These are phyloP conservation scores for Scutellaria baicalensis DNA, from an alignment of 257 asterid genomes.

Conservation along the genomic window DNA sequence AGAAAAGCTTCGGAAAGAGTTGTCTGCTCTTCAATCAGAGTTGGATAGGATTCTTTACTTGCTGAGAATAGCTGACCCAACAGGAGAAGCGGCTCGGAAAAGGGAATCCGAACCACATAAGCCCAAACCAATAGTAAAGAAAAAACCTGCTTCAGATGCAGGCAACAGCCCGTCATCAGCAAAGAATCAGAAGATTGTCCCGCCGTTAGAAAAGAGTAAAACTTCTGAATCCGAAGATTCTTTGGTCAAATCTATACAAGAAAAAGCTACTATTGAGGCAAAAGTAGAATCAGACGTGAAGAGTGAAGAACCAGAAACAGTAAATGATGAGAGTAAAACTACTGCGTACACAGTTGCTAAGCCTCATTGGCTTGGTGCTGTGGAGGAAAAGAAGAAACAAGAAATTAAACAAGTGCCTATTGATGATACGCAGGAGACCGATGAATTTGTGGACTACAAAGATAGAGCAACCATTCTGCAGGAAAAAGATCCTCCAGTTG, in stretches of 20 bases:
- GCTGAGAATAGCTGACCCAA: slow-evolving; percentile 90
- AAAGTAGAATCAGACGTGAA: slow-evolving; percentile 35
- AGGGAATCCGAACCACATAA: slow-evolving; percentile 44
- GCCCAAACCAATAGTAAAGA: slow-evolving; percentile 18
- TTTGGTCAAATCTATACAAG: slow-evolving; percentile 19
- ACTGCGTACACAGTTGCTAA: slow-evolving; percentile 38
- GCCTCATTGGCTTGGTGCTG: slow-evolving; percentile 99
- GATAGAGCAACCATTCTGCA: slow-evolving; percentile 54
- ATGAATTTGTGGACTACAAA: slow-evolving; percentile 82
- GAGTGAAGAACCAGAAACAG: slow-evolving; percentile 23
- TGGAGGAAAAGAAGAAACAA: slow-evolving; percentile 41
- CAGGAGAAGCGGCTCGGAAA: slow-evolving; percentile 76
- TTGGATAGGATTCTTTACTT: slow-evolving; percentile 79
- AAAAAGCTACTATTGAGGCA: slow-evolving; percentile 18
- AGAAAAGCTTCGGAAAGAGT: slow-evolving; percentile 51
- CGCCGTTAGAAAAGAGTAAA: slow-evolving; percentile 23
- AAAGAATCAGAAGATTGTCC: slow-evolving; percentile 12
- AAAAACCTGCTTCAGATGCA: slow-evolving; percentile 21
- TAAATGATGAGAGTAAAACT: slow-evolving; percentile 27
- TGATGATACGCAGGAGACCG: slow-evolving; percentile 40
- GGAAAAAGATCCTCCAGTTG: slow-evolving; percentile 25
- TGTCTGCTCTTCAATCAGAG: slow-evolving; percentile 65
- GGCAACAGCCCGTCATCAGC: slow-evolving; percentile 13
- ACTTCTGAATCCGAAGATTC: slow-evolving; percentile 27
- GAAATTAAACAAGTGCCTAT: slow-evolving; percentile 29